Evolutionary conservation across 2,329 filamentous ascomycete species (phyloP).

Genomic region (Xylariales sp.): DNA sequence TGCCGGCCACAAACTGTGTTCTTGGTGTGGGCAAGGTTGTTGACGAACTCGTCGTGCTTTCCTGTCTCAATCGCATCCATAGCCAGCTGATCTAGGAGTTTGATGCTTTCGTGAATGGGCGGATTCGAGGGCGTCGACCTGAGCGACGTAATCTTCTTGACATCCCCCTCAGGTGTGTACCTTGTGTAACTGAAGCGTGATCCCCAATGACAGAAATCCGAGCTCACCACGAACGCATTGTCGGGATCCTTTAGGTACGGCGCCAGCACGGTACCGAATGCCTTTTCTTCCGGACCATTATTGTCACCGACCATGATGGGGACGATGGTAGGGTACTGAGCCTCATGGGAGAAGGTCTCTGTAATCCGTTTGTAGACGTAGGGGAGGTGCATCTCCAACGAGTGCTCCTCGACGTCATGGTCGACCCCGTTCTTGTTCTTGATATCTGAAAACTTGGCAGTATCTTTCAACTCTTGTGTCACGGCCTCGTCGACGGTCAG

Average conservation of each 20-base stretch:
- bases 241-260: slow-evolving; percentile 71
- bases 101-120: slow-evolving; percentile 81
- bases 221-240: slow-evolving; percentile 84
- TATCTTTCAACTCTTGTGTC: slow-evolving; percentile 43
- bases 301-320: slow-evolving; percentile 84
- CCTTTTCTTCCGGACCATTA: slow-evolving; percentile 58
- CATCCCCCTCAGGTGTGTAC: no score
- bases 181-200: slow-evolving; percentile 75
- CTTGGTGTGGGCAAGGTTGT: slow-evolving; percentile 63
- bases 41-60: slow-evolving; percentile 63
- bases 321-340: slow-evolving; percentile 67
- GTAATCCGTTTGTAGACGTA: slow-evolving; percentile 78
- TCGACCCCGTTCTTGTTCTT: slow-evolving; percentile 59
- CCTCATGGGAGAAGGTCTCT: slow-evolving; percentile 41
- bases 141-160: no score
- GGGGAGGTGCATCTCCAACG: slow-evolving; percentile 92
- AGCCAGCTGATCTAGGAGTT: slow-evolving; percentile 69
- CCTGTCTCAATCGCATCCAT: slow-evolving; percentile 84
- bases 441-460: slow-evolving; percentile 61
- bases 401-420: slow-evolving; percentile 81
- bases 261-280: slow-evolving; percentile 65
- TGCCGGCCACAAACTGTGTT: slow-evolving; percentile 96
- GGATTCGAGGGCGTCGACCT: slow-evolving; percentile 69
- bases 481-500: slow-evolving; percentile 59
- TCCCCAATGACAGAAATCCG: slow-evolving; percentile 98